Evolutionary conservation across 2,329 filamentous ascomycete genomes (phyloP).

Genomic region (Lasiodiplodia citricola): DNA sequence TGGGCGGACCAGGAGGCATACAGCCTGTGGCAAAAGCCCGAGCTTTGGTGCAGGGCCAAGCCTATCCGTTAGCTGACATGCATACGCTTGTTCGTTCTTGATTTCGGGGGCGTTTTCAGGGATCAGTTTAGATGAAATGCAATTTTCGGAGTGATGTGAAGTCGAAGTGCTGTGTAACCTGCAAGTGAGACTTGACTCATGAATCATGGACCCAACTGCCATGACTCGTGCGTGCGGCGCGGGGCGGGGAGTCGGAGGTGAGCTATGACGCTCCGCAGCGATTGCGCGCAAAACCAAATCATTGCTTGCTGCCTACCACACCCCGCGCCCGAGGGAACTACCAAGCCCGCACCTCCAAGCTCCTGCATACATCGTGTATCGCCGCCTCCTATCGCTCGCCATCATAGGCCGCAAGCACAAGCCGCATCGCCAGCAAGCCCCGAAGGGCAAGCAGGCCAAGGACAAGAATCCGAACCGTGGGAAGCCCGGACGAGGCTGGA

Average conservation of each 20-base stretch:
- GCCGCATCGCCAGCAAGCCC: slow-evolving; percentile 41
- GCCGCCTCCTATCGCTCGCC: slow-evolving; percentile 29
- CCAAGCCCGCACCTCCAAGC: neutral
- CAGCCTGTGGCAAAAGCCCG: slow-evolving; percentile 45
- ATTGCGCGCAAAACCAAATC: neutral
- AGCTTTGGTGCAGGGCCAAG: slow-evolving; percentile 37
- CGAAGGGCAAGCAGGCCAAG: slow-evolving; percentile 36
- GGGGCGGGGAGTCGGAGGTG: neutral
- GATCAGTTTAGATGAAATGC: neutral
- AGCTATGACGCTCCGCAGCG: neutral
- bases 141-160: neutral
- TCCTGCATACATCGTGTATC: neutral
- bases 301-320: neutral
- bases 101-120: neutral
- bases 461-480: slow-evolving; percentile 35
- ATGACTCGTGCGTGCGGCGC: neutral
- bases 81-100: neutral
- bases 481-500: slow-evolving; percentile 44
- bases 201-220: neutral
- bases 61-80: slow-evolving; percentile 10
- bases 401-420: slow-evolving; percentile 59
- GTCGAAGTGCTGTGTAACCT: neutral
- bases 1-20: slow-evolving; percentile 40
- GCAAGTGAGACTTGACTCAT: neutral
- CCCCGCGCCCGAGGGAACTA: neutral